These are phyloP conservation scores for Umbilicaria muhlenbergii DNA, from an alignment of 495 filamentous ascomycete species.

Conservation along the genomic window DNA sequence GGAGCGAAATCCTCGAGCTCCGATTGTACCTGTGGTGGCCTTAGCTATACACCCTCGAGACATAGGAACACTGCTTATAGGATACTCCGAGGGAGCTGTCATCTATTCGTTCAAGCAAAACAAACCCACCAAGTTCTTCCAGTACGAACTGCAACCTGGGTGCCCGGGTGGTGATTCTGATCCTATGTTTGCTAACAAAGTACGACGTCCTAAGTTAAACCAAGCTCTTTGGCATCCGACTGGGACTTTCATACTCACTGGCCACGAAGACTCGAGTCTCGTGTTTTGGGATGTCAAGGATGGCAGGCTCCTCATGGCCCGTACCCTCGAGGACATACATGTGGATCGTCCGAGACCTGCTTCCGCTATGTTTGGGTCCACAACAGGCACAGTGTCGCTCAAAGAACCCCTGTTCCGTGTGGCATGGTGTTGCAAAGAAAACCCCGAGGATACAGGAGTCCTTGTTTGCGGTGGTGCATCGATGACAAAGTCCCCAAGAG, in stretches of 20 bases:
- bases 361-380: constrained; percentile 23
- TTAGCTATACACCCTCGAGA: constrained; percentile 79
- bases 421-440: constrained; percentile 81
- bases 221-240: constrained; percentile 90
- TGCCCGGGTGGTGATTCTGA: constrained; percentile 75
- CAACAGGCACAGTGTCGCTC: constrained; percentile 30
- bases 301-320: constrained; percentile 67
- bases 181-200: constrained; percentile 27
- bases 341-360: constrained; percentile 44
- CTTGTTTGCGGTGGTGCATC: constrained; percentile 69
- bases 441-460: constrained; percentile 83
- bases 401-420: constrained; percentile 61
- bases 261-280: constrained; percentile 76
- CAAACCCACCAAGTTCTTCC: constrained; percentile 55
- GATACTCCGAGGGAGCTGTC: constrained; percentile 72
- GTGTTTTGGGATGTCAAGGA: constrained; percentile 94
- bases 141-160: constrained; percentile 66
- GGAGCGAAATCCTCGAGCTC: constrained; percentile 41
- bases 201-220: constrained; percentile 53
- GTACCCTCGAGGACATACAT: constrained; percentile 58
- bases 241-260: constrained; percentile 75
- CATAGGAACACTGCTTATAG: constrained; percentile 80
- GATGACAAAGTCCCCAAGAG: constrained; percentile 45
- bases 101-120: constrained; percentile 90
- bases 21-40: constrained; percentile 47